Evolutionary conservation across 2,329 filamentous ascomycete species (phyloP), one percentile per base, ranked within the genome.

Genomic region (Exophiala spinifera): DNA sequence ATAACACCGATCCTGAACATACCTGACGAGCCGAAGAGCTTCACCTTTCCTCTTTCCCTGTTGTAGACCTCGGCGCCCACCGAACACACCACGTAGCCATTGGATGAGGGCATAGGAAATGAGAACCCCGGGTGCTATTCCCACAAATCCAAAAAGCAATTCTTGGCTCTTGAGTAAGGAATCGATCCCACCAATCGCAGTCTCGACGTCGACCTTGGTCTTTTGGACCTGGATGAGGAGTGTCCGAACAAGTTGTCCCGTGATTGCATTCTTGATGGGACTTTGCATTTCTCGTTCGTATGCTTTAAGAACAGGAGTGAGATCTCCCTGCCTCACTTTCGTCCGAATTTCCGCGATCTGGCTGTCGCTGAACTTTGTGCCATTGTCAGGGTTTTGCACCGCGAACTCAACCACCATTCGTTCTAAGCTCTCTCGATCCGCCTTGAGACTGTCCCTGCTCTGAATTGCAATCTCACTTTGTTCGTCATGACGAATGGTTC

Each of bases 351-450:
- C 80, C 7, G 82, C 78, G 28, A 96, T 83, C 64, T 96, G 84
- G 1, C 76, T 70, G 6, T 91, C 85, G 4, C 78, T 84, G 31
- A 91, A 74, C 5, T 79, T 70, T 4, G 77, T 77, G 7, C 76
- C 76, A 25, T 67, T 65, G 15, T 78, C 74, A 1, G 89, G 88
- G 65, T 91, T 90, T 63, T 96, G 91, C 8, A 86, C 75, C 3
- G 91, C 89, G 74, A 99, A 99, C 63, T 97, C 94, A 34, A 99
- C 87, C 3, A 99, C 95, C 94, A 99, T 99, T 45, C 94, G 86
- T 70, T 99, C 92, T 28, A 99, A 76, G 66, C 91, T 96, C 50
- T 91, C 89, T 28, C 90, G 84, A 68, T 99, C 94, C 1, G 91
- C 91, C 68, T 87, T 86, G 19, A 99, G 80, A 62, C 91, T 96